Conservation (phyloP, 2,329 filamentous ascomycete genomes). For the Aspergillus calidoustus region DNA sequence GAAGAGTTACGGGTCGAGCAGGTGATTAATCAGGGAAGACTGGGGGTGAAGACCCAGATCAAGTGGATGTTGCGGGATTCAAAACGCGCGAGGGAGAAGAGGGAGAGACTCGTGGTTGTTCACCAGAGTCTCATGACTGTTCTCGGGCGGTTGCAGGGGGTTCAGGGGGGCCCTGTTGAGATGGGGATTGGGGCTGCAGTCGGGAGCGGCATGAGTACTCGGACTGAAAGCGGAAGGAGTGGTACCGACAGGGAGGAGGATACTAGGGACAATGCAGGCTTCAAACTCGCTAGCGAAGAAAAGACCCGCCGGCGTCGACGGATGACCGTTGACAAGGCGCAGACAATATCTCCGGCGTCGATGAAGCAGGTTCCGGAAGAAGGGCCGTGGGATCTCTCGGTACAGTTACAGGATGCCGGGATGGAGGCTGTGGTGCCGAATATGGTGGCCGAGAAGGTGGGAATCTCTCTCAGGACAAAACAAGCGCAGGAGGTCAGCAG, state of each 20-base stretch:
- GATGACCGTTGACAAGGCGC: not conserved
- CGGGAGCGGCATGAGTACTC: too few species aligned
- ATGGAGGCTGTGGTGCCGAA: conserved; percentile 1
- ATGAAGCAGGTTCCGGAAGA: not conserved
- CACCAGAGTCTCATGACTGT: conserved; percentile 27
- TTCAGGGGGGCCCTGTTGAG: not conserved
- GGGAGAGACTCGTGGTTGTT: conserved; percentile 22
- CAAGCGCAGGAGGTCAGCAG: not conserved
- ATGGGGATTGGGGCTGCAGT: not conserved
- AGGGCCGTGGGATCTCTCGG: not conserved
- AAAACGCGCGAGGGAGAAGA: conserved; percentile 21
- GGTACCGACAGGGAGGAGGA: too few species aligned
- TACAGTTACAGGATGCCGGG: not conserved
- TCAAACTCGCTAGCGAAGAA: too few species aligned
- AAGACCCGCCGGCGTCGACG: too few species aligned
- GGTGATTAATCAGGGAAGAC: conserved; percentile 23
- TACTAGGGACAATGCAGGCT: too few species aligned
- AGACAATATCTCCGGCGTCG: not conserved
- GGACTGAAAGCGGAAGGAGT: too few species aligned
- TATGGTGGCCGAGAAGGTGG: not conserved
- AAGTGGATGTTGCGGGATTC: conserved; percentile 28
- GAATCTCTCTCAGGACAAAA: not conserved
- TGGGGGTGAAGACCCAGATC: conserved; percentile 21
- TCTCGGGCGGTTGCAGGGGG: conserved; percentile 21
- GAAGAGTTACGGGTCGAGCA: conserved; percentile 27